These are phyloP conservation scores for Lyophyllum decastes DNA, from an alignment of 768 basidiomycete species.

Conservation along the genomic window DNA sequence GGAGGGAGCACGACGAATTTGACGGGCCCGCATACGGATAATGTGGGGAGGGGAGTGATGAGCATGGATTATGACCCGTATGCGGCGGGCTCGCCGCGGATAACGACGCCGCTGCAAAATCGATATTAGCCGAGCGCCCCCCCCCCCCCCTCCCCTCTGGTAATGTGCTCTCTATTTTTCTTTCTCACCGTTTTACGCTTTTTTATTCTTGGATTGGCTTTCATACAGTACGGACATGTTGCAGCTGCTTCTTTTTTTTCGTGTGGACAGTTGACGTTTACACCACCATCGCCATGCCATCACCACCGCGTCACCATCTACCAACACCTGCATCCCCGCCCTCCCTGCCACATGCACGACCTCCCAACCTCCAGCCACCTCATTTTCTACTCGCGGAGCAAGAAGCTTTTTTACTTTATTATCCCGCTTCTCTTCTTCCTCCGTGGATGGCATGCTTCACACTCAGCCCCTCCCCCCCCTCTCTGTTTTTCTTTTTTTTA, in stretches of 20 bases:
- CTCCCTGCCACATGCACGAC: not conserved
- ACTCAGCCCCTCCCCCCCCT: not conserved
- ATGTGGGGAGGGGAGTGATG: slow-evolving; percentile 27
- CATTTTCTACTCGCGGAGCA: not conserved
- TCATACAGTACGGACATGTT: slow-evolving; percentile 8
- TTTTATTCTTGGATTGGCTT: not conserved
- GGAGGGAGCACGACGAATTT: slow-evolving; percentile 54
- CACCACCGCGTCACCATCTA: not conserved
- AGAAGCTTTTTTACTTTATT: not conserved
- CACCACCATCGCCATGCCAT: not conserved
- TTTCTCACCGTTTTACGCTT: not conserved
- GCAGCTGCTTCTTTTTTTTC: not conserved
- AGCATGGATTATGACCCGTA: slow-evolving; percentile 36
- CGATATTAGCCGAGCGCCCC: slow-evolving; percentile 14
- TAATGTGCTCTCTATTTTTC: slow-evolving; percentile 5
- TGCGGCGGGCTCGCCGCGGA: slow-evolving; percentile 23
- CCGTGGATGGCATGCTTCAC: slow-evolving; percentile 1
- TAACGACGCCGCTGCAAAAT: slow-evolving; percentile 6
- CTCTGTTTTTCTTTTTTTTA: not conserved
- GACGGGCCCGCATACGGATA: slow-evolving; percentile 35
- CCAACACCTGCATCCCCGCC: not conserved
- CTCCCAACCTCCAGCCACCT: not conserved
- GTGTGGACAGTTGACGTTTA: slow-evolving; percentile 6
- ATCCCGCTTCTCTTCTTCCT: not conserved
- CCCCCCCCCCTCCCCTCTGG: no score